Conservation (phyloP, 2,329 filamentous ascomycete genomes). For the Ceratocystis lukuohia region DNA sequence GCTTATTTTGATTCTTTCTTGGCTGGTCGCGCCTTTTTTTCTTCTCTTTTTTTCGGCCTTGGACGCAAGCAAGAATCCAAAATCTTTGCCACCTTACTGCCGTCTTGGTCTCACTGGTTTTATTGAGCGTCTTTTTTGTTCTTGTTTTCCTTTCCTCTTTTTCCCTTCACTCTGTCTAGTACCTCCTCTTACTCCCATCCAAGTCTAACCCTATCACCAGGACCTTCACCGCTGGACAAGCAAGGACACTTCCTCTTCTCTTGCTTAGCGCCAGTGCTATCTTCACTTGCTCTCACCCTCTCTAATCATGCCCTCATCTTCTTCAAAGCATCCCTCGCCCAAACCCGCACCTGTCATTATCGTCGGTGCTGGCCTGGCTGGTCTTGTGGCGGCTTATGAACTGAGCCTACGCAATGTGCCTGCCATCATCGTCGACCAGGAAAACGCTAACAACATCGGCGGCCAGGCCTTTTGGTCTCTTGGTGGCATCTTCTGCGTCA, state of each 20-base stretch:
- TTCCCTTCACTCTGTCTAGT: background rate
- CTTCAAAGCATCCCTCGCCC: background rate
- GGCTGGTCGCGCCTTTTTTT: background rate
- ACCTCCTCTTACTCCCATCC: background rate
- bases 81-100: background rate
- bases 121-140: background rate
- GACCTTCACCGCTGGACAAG: background rate
- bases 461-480: conserved; percentile 53
- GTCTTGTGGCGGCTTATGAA: conserved; percentile 47
- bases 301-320: background rate
- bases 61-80: background rate
- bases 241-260: background rate
- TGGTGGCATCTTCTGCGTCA: conserved; percentile 46
- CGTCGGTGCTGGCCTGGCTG: conserved; percentile 43
- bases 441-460: conserved; percentile 42
- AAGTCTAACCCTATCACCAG: background rate
- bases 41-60: background rate
- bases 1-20: background rate
- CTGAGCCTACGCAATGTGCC: conserved; percentile 38
- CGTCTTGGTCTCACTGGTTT: background rate
- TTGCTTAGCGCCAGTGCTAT: background rate
- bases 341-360: conserved; percentile 36
- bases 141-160: background rate
- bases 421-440: conserved; percentile 43
- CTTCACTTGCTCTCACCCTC: background rate